phyloP scores from a whole-genome alignment of 1,284 basidiomycete species.

The Ustilago cynodontis region DNA sequence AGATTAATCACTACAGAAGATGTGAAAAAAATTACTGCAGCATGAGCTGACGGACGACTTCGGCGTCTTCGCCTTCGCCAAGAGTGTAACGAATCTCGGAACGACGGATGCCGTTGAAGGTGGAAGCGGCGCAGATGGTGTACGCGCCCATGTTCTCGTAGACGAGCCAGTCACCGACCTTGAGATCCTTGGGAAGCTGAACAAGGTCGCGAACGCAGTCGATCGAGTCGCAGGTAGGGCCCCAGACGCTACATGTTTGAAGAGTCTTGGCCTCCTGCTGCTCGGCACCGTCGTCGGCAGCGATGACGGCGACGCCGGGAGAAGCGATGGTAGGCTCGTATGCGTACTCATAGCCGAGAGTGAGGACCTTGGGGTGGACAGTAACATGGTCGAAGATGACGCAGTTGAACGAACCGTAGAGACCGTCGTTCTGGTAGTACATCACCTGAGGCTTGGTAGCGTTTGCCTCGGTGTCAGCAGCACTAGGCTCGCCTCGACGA shows the following conservation, averaged over 20 bases:
- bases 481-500: slow-evolving; percentile 52
- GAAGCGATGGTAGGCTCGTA: slow-evolving; percentile 69
- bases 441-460: slow-evolving; percentile 62
- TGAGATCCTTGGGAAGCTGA: slow-evolving; percentile 57
- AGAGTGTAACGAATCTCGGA: slow-evolving; percentile 71
- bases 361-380: slow-evolving; percentile 84
- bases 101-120: slow-evolving; percentile 79
- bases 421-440: slow-evolving; percentile 70
- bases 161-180: slow-evolving; percentile 86
- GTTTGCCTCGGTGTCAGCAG: slow-evolving; percentile 13
- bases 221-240: slow-evolving; percentile 88
- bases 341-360: slow-evolving; percentile 66
- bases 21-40: slow-evolving; percentile 13
- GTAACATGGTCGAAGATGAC: slow-evolving; percentile 93
- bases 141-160: slow-evolving; percentile 95
- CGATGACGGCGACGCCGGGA: slow-evolving; percentile 45
- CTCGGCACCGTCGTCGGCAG: slow-evolving; percentile 10
- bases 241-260: slow-evolving; percentile 74
- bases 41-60: slow-evolving; percentile 39
- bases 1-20: no score
- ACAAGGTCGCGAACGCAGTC: slow-evolving; percentile 74
- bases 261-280: slow-evolving; percentile 63
- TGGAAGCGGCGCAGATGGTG: slow-evolving; percentile 88
- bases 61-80: slow-evolving; percentile 56
- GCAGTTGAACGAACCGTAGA: slow-evolving; percentile 97